Percentiles rank a stretch among this genome's conserved stretches.
Conservation (phyloP, 306 rosid genomes). For the Myrica gale region DNA sequence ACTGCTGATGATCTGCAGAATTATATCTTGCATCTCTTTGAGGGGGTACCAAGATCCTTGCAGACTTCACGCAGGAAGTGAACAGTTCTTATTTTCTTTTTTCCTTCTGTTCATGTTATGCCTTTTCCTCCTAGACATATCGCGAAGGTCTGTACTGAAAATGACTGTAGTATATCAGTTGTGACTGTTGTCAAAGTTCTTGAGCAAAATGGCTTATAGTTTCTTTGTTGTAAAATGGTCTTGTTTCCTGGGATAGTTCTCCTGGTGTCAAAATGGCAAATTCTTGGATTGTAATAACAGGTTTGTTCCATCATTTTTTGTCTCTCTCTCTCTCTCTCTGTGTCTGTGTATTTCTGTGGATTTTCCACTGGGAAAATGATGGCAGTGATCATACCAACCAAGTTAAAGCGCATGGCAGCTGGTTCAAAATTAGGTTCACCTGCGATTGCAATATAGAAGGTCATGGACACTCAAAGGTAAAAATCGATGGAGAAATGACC, state of each 20-base stretch:
- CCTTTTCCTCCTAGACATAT: not conserved
- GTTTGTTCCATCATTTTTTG: not conserved
- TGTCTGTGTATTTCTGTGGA: too few species aligned
- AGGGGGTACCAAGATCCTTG: conserved; percentile 46
- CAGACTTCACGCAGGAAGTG: conserved; percentile 32
- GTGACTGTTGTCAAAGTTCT: not conserved
- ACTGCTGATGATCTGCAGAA: conserved; percentile 44
- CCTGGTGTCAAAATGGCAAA: not conserved
- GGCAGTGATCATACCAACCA: too few species aligned
- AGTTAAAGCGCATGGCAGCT: too few species aligned
- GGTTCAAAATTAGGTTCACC: too few species aligned
- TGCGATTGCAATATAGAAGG: too few species aligned
- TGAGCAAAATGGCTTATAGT: not conserved
- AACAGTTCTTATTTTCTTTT: conserved; percentile 6
- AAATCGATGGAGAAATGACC: too few species aligned
- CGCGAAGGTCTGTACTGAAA: not conserved
- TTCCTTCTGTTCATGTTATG: not conserved
- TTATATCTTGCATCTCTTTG: conserved; percentile 55
- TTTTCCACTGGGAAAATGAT: too few species aligned
- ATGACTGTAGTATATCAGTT: not conserved
- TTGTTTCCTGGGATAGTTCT: not conserved
- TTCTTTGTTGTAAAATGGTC: not conserved
- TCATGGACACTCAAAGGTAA: too few species aligned
- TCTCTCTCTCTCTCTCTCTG: too few species aligned
- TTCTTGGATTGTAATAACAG: not conserved